A percentile compares a stretch with the other conserved stretches of the same genome.
Evolutionary conservation across 2,329 filamentous ascomycete genomes (phyloP).

Genomic region (Colletotrichum liriopes): DNA sequence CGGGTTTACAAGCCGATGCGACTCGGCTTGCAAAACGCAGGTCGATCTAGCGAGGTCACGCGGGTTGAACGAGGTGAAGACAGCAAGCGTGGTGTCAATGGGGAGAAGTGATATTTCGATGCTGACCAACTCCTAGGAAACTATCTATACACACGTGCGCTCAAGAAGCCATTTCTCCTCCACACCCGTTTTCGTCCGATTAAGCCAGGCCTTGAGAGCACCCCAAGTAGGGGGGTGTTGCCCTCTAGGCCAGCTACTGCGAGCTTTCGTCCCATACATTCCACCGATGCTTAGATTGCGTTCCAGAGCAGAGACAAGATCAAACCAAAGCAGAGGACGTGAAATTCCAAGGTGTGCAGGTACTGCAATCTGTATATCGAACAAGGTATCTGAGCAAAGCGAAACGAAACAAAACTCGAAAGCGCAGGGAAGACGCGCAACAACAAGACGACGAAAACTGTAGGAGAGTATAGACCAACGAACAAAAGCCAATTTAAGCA

Average conservation of each 20-base stretch:
- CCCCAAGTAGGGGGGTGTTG: neutral
- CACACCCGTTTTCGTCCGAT: slow-evolving; percentile 1
- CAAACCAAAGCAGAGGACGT: slow-evolving; percentile 24
- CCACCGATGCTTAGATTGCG: slow-evolving; percentile 13
- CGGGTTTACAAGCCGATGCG: no score
- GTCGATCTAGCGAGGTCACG: neutral
- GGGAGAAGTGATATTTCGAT: slow-evolving; percentile 42
- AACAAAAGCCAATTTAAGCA: slow-evolving; percentile 44
- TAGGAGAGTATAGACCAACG: slow-evolving; percentile 51
- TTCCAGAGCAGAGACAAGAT: slow-evolving; percentile 32
- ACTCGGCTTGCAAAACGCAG: neutral
- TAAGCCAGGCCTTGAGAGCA: neutral
- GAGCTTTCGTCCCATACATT: slow-evolving; percentile 12
- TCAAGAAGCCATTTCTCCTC: slow-evolving; percentile 23
- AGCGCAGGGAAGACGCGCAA: neutral
- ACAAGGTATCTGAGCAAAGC: slow-evolving; percentile 70
- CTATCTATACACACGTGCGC: slow-evolving; percentile 39
- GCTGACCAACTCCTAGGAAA: slow-evolving; percentile 33
- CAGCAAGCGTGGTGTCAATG: neutral
- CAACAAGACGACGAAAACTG: slow-evolving; percentile 44
- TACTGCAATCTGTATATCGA: slow-evolving; percentile 65
- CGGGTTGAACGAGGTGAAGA: neutral
- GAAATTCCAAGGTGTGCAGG: slow-evolving; percentile 40
- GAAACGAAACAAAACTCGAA: slow-evolving; percentile 42
- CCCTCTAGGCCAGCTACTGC: slow-evolving; percentile 3